Evolutionary conservation across 75 land plant genomes (phyloP).

Genomic region (Gnetum montanum): DNA sequence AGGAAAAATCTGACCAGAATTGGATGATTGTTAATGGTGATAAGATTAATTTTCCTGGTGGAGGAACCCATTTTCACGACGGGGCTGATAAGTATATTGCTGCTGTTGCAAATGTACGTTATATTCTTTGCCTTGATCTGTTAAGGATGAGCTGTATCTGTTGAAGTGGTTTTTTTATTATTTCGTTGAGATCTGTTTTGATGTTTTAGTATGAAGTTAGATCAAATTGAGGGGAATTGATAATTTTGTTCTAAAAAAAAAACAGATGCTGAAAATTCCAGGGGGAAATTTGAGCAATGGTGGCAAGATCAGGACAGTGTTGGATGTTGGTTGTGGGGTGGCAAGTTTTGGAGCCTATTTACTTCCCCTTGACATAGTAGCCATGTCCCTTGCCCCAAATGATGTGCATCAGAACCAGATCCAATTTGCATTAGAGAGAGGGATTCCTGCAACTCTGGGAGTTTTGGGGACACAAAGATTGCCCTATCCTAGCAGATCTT

Average conservation of each 20-base stretch:
- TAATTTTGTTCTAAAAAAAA: neutral
- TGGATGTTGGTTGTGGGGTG: constrained; percentile 93
- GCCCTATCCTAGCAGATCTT: constrained; percentile 85
- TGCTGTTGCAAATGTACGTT: constrained; percentile 66
- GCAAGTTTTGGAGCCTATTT: constrained; percentile 92
- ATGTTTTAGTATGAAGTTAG: too few species aligned
- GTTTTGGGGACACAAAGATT: constrained; percentile 83
- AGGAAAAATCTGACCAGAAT: constrained; percentile 88
- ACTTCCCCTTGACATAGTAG: constrained; percentile 50
- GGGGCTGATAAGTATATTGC: constrained; percentile 91
- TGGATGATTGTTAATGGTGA: constrained; percentile 91
- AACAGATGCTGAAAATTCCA: constrained; percentile 77
- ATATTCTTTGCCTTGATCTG: too few species aligned
- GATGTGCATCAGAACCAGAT: constrained; percentile 93
- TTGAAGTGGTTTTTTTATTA: too few species aligned
- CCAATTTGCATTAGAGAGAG: constrained; percentile 89
- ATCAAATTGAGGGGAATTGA: too few species aligned
- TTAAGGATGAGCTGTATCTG: too few species aligned
- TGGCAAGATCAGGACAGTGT: constrained; percentile 64
- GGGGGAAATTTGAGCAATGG: constrained; percentile 53
- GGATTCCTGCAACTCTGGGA: constrained; percentile 88
- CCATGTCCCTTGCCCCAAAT: constrained; percentile 92
- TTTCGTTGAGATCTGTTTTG: too few species aligned
- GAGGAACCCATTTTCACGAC: constrained; percentile 88
- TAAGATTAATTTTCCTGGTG: constrained; percentile 82